Evolutionary conservation across 345 rosid genomes (phyloP), one percentile per base, ranked within the genome.

Genomic region (Aegle marmelos): DNA sequence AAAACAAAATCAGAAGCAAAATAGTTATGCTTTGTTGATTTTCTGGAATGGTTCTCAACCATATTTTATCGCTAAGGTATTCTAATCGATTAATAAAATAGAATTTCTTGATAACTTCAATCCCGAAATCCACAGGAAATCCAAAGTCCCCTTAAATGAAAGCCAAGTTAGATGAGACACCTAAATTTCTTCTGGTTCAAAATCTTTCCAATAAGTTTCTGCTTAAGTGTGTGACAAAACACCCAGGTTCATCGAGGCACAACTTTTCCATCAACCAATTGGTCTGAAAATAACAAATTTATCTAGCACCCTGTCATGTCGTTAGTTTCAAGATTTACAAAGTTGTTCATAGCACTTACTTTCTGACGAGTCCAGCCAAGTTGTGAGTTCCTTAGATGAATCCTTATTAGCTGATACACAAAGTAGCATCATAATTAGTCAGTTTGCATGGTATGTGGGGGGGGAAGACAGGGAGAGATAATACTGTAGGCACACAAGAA

Each of bases 281-380:
- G 27, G 68, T 70, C 74, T 41, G 56, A 69, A 58, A 31, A 72
- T 57, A 79, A 39, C 19, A 48, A 48, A 64, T 68, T 34, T 79
- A 72, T 72, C 78, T 59, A 80, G 74, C 80, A 76, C 70, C 68
- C 53, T 59, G 34, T 68, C 41, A 67, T 73, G 33, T 48, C 22
- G 28, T 64, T 68, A 53, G 34, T 57, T 58, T 64, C 25, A 54
- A 77, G 59, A 58, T 36, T 10, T 57, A 78, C 17, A 30, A 13
- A 57, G 36, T 34, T 27, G 16, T 59, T 30, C 27, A 7, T 11
- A 39, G 33, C 61, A 82, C 88, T 86, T 78, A 90, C 94, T 77
- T 90, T 89, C 78, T 90, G 94, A 25, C 92, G 87, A 70, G 89
- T 86, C 92, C 94, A 90, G 50, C 90, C 87, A 70, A 79, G 86